Evolutionary conservation across 2,329 filamentous ascomycete genomes (phyloP).

Genomic region (Arthrobotrys sinensis): DNA sequence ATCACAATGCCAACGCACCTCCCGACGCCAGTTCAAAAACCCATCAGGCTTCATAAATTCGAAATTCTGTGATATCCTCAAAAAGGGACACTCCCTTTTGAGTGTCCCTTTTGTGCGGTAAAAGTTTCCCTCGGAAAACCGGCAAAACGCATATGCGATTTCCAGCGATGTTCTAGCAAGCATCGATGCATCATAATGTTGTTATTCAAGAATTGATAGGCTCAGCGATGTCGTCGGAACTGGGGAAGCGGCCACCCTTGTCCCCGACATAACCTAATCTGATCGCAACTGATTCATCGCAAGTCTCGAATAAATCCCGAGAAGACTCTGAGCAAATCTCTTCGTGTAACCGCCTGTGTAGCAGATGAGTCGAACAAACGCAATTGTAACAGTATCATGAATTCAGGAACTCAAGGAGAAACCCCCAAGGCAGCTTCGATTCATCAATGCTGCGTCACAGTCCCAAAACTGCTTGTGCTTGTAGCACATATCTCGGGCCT

Average conservation of each 20-base stretch:
- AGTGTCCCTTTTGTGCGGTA: conserved; percentile 15
- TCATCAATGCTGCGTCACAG: not conserved
- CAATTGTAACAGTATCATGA: conserved; percentile 7
- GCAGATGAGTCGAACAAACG: conserved; percentile 43
- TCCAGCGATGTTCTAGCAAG: not conserved
- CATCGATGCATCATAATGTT: conserved; percentile 16
- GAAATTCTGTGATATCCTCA: conserved; percentile 9
- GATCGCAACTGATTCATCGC: conserved; percentile 31
- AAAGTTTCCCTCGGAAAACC: conserved; percentile 25
- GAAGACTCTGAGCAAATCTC: conserved; percentile 10
- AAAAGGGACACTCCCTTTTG: not conserved
- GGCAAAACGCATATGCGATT: conserved; percentile 42
- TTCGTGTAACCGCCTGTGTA: conserved; percentile 39
- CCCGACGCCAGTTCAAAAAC: conserved; percentile 15
- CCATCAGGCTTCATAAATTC: conserved; percentile 1
- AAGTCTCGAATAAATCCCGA: conserved; percentile 21
- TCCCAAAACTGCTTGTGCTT: not conserved
- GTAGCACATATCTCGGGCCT: conserved; percentile 8
- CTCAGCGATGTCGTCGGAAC: conserved; percentile 8
- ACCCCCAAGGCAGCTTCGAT: conserved; percentile 24
- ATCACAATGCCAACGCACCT: conserved; percentile 47
- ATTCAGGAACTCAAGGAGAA: conserved; percentile 16
- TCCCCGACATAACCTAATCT: not conserved
- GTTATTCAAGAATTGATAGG: conserved; percentile 11
- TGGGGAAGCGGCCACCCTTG: conserved; percentile 3